phyloP scores from a whole-genome alignment of 495 filamentous ascomycete species.

The Rhizodiscina lignyota region DNA sequence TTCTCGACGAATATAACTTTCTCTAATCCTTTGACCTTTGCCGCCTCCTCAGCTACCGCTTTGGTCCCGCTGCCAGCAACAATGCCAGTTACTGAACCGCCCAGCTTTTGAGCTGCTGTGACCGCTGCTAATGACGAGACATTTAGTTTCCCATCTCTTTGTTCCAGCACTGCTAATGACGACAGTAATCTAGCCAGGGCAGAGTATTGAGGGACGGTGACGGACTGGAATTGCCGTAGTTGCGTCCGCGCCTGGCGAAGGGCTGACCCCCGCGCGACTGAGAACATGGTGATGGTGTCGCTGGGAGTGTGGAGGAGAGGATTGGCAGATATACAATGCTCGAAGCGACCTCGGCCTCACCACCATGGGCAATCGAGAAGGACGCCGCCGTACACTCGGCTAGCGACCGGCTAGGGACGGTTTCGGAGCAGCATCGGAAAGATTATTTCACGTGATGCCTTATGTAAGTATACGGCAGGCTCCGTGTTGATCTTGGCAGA shows the following conservation, averaged over 20 bases:
- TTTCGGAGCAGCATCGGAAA: too few species aligned
- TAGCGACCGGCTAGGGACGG: too few species aligned
- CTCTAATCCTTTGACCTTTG: conserved; percentile 75
- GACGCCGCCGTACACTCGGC: too few species aligned
- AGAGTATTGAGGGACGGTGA: conserved; percentile 10
- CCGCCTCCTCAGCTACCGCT: conserved; percentile 67
- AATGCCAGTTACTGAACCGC: conserved; percentile 72
- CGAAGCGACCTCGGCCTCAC: too few species aligned
- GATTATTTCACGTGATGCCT: too few species aligned
- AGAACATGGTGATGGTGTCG: conserved; percentile 12
- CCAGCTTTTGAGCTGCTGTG: conserved; percentile 72
- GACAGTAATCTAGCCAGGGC: conserved; percentile 59
- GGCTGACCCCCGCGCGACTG: conserved; percentile 13
- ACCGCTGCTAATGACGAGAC: conserved; percentile 69
- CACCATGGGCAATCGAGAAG: too few species aligned
- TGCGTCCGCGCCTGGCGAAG: conserved; percentile 20
- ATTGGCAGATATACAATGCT: conserved; percentile 1
- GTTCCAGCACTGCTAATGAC: conserved; percentile 82
- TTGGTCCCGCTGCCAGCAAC: conserved; percentile 72
- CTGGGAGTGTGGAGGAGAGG: conserved; percentile 1
- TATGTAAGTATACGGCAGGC: too few species aligned
- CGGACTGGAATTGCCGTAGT: conserved; percentile 12
- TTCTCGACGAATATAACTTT: conserved; percentile 85
- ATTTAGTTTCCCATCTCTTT: conserved; percentile 77
- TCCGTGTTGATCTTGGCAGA: too few species aligned